phyloP scores from a whole-genome alignment of 2,329 filamentous ascomycete species.

The Aspergillus caelatus region DNA sequence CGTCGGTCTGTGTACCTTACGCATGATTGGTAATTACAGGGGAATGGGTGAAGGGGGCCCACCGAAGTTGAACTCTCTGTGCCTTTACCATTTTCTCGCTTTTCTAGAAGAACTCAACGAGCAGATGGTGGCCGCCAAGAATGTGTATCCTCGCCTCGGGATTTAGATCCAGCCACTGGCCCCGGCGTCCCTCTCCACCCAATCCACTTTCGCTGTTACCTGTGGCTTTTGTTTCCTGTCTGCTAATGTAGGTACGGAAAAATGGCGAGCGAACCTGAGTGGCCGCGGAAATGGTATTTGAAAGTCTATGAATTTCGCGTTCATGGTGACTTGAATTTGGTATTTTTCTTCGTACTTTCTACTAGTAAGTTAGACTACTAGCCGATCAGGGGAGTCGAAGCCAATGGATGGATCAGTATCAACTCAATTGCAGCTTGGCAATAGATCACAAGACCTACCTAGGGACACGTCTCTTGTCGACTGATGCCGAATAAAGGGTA shows the following conservation, averaged over 20 bases:
- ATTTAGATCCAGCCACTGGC: slow-evolving; percentile 7
- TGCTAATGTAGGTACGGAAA: slow-evolving; percentile 7
- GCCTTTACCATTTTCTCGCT: slow-evolving; percentile 5
- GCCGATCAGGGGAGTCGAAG: slow-evolving; percentile 9
- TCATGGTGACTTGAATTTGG: not conserved
- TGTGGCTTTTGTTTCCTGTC: not conserved
- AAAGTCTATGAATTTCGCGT: not conserved
- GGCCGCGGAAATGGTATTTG: not conserved
- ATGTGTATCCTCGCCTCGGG: slow-evolving; percentile 7
- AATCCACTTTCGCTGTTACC: slow-evolving; percentile 2
- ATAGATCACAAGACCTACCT: slow-evolving; percentile 14
- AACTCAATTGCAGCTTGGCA: slow-evolving; percentile 19
- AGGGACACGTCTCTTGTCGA: slow-evolving; percentile 1
- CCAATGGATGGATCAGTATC: slow-evolving; percentile 4
- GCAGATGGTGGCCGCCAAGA: not conserved
- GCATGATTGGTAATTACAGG: slow-evolving; percentile 8
- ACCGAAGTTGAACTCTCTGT: slow-evolving; percentile 15
- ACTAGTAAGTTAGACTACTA: not conserved
- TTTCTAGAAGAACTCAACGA: slow-evolving; percentile 22
- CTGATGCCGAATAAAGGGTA: not conserved
- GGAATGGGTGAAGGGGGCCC: not conserved
- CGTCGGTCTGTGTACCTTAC: not conserved
- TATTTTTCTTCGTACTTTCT: not conserved
- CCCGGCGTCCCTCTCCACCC: slow-evolving; percentile 4
- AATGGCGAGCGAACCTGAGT: not conserved